Percentiles rank a stretch among this genome's conserved stretches.
Conservation (phyloP, 2,329 filamentous ascomycete genomes). For the Apiospora aurea region DNA sequence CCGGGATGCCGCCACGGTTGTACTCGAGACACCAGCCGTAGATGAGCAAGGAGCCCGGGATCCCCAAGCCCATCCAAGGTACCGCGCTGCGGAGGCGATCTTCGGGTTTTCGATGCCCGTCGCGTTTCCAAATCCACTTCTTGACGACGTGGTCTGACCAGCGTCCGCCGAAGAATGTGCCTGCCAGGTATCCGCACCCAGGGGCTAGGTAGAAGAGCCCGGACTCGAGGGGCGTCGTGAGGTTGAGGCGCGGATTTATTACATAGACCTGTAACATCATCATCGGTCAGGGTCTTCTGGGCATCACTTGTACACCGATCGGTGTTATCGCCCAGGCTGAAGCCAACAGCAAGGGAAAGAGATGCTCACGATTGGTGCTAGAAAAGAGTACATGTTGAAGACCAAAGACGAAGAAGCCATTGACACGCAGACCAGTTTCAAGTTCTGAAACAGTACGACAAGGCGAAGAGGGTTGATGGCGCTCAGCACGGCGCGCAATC, state of each 20-base stretch:
- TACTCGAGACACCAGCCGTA: conserved; percentile 70
- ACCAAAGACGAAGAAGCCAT: conserved; percentile 11
- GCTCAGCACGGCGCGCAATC: neutral
- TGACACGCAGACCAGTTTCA: conserved; percentile 5
- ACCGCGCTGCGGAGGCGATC: conserved; percentile 70
- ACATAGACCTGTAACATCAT: conserved; percentile 54
- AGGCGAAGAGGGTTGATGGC: conserved; percentile 7
- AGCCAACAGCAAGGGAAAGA: neutral
- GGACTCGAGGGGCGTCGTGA: conserved; percentile 70
- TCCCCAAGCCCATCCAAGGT: conserved; percentile 61
- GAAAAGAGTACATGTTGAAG: conserved; percentile 14
- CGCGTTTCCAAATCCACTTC: conserved; percentile 66
- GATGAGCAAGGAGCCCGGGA: conserved; percentile 70
- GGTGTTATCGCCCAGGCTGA: no score
- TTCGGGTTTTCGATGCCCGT: conserved; percentile 68
- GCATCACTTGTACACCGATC: neutral
- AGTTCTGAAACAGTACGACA: neutral
- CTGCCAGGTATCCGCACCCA: conserved; percentile 72
- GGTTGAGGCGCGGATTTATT: conserved; percentile 75
- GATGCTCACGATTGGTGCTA: conserved; percentile 2
- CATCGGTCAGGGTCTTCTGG: neutral
- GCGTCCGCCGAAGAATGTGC: conserved; percentile 75
- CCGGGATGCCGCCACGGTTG: conserved; percentile 58
- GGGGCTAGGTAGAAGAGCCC: conserved; percentile 79
- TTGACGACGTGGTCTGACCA: conserved; percentile 74